Base-by-base conservation (phyloP, 305 asterid species). In the Vinca major region DNA sequence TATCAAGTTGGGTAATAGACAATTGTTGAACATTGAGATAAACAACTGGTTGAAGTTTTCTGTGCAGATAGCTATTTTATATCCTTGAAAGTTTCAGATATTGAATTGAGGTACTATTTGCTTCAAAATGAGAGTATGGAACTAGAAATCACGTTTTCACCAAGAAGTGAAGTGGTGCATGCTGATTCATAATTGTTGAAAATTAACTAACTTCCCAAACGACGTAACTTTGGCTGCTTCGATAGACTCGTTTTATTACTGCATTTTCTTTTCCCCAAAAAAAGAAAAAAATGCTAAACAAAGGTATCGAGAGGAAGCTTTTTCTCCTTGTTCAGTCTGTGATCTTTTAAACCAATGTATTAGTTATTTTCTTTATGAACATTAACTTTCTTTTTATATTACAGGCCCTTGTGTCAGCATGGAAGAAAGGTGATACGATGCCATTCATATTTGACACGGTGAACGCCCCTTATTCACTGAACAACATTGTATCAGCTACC, bases 361-460 rank as follows among this genome's bases (percentile, higher is more conserved):
- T 57, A 37, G 5, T 55, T 37, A 13, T 13, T 37, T 37, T 2
- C 47, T 60, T 60, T 9, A 37, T 19, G 44, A 45, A 45, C 21
- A 0, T 44, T 55, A 14, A 7, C 8, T 26, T 43, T 4, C 26
- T 53, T 52, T 66, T 62, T 68, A 1, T 74, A 44, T 61, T 81
- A 85, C 86, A 89, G 98, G 87, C 96, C 73, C 86, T 89, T 52
- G 87, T 89, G 37, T 82, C 92, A 33, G 82, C 98, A 51, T 89
- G 98, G 96, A 80, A 83, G 77, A 82, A 76, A 37, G 96, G 94
- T 10, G 85, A 89, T 61, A 85, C 96, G 0, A 89, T 88, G 98
- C 98, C 98, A 2, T 92, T 92, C 83, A 86, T 92, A 71, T 92
- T 75, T 79, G 96, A 92, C 74, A 85, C 95, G 85, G 98, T 91